Base-by-base conservation (phyloP, 306 rosid species). In the Casuarina equisetifolia region DNA sequence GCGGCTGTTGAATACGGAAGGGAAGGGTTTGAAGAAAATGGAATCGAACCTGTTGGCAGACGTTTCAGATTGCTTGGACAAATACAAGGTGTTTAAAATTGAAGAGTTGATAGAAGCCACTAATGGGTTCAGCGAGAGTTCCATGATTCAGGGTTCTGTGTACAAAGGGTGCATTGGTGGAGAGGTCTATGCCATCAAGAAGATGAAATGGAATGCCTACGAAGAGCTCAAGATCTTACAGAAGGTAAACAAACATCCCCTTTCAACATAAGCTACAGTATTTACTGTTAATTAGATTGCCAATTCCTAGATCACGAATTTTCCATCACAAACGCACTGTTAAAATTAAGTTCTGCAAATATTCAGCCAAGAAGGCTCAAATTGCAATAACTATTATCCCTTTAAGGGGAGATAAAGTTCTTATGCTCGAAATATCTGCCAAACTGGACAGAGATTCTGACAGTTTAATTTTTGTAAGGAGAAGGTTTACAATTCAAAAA, bases 141-240 rank as follows among this genome's bases (percentile, higher is more conserved):
- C 79, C 80, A 85, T 92, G 86, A 90, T 92, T 76, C 92, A 90
- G 39, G 98, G 98, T 0, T 88, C 96, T 64, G 97, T 95, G 15
- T 92, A 95, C 59, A 95, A 59, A 83, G 98, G 96, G 0, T 2
- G 32, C 3, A 88, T 92, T 62, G 86, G 76, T 50, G 97, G 93
- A 5, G 87, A 86, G 17, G 76, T 86, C 35, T 91, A 46, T 75
- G 97, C 98, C 5, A 91, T 95, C 77, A 95, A 92, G 93, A 92
- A 89, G 97, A 95, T 95, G 98, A 91, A 88, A 20, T 95, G 98
- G 97, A 86, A 91, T 77, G 98, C 96, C 45, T 89, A 81, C 50
- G 98, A 95, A 68, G 96, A 95, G 79, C 98, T 95, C 89, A 95
- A 95, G 92, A 95, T 95, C 83, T 88, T 95, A 76, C 97, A 95